Conservation (phyloP, 2,329 filamentous ascomycete genomes). For the Botrytis cinerea region DNA sequence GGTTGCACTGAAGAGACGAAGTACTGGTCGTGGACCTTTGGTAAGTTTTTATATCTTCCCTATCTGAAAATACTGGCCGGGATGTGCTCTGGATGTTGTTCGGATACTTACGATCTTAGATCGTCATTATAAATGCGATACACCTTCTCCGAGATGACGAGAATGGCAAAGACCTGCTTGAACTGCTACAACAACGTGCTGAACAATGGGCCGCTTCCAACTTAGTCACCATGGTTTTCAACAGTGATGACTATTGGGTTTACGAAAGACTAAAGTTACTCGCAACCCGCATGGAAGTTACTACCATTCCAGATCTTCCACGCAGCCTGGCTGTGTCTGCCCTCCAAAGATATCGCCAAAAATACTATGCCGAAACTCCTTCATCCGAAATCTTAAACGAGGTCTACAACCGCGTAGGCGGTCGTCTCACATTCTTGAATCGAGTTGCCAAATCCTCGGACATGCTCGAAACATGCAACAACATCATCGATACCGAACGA, state of each 20-base stretch:
- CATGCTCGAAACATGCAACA: constrained; percentile 76
- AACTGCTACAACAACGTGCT: constrained; percentile 91
- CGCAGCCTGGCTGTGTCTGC: constrained; percentile 77
- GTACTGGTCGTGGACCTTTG: constrained; percentile 63
- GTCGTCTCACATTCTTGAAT: constrained; percentile 83
- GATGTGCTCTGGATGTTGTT: background rate
- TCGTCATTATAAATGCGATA: constrained; percentile 86
- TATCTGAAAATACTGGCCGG: background rate
- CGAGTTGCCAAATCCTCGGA: constrained; percentile 83
- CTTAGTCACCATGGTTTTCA: constrained; percentile 89
- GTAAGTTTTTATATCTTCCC: constrained; percentile 46
- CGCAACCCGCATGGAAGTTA: constrained; percentile 91
- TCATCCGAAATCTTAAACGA: constrained; percentile 62
- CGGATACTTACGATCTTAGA: background rate
- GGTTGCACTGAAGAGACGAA: constrained; percentile 74
- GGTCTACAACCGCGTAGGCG: constrained; percentile 85
- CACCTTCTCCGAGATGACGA: constrained; percentile 91
- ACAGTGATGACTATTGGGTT: constrained; percentile 98
- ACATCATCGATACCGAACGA: constrained; percentile 70
- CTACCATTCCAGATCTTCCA: constrained; percentile 79
- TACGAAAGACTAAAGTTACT: constrained; percentile 93
- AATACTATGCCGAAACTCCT: constrained; percentile 69
- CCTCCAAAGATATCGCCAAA: constrained; percentile 74
- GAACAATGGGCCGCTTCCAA: constrained; percentile 95
- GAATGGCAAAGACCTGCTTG: constrained; percentile 88